A percentile compares a stretch with the other conserved stretches of the same genome.
phyloP scores from a whole-genome alignment of 2,329 filamentous ascomycete species.

The Trichoderma arundinaceum region DNA sequence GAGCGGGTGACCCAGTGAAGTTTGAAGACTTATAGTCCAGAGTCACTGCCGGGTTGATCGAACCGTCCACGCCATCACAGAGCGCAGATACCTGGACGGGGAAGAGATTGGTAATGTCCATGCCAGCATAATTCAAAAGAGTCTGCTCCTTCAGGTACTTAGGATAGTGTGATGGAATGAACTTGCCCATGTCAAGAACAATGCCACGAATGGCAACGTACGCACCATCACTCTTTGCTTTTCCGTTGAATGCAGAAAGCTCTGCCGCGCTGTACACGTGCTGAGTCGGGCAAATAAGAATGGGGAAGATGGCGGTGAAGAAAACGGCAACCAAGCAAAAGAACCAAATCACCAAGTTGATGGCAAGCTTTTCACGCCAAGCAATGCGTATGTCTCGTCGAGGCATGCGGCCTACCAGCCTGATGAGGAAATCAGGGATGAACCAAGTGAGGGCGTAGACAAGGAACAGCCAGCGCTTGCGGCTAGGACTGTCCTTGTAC shows the following conservation, averaged over 20 bases:
- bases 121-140: conserved; percentile 81
- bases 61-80: conserved; percentile 76
- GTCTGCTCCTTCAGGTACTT: conserved; percentile 61
- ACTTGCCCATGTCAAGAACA: conserved; percentile 81
- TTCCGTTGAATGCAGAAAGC: conserved; percentile 74
- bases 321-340: conserved; percentile 79
- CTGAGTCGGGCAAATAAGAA: conserved; percentile 88
- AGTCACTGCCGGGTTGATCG: conserved; percentile 72
- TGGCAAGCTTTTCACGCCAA: conserved; percentile 96
- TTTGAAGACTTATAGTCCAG: conserved; percentile 85
- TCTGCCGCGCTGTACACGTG: conserved; percentile 83
- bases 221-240: conserved; percentile 62
- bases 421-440: conserved; percentile 83
- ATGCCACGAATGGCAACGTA: conserved; percentile 86
- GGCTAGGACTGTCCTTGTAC: conserved; percentile 73
- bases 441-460: conserved; percentile 86
- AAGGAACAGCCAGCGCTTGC: conserved; percentile 88
- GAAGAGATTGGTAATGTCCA: conserved; percentile 87
- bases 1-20: conserved; percentile 67
- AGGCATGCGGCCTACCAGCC: conserved; percentile 78
- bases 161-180: conserved; percentile 76
- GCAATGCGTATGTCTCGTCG: conserved; percentile 91
- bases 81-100: conserved; percentile 93
- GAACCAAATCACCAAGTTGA: conserved; percentile 97
- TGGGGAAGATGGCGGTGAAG: conserved; percentile 87